Conservation (phyloP, 805 yeast genomes). For the Scheffersomyces lignosus region DNA sequence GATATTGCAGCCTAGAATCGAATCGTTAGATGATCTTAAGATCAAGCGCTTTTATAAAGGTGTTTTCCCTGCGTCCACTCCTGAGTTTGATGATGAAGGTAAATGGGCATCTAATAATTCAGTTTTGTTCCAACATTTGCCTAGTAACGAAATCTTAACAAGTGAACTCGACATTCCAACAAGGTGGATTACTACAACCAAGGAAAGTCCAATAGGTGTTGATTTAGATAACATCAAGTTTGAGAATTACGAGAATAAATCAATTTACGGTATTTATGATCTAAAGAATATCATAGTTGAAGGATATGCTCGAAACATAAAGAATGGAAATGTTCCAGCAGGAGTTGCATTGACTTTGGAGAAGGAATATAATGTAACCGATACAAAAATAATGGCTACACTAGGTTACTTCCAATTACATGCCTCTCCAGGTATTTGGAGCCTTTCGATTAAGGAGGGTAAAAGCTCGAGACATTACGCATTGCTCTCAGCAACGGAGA, state of each 20-base stretch:
- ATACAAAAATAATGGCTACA: conserved; percentile 74
- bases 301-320: conserved; percentile 59
- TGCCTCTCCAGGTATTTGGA: conserved; percentile 71
- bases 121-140: conserved; percentile 47
- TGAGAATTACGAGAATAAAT: conserved; percentile 35
- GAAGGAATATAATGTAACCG: conserved; percentile 27
- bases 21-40: conserved; percentile 37
- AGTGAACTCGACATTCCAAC: conserved; percentile 60
- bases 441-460: conserved; percentile 45
- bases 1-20: conserved; percentile 56
- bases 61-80: conserved; percentile 32
- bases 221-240: conserved; percentile 66
- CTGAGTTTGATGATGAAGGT: conserved; percentile 30
- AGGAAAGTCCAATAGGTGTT: conserved; percentile 34
- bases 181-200: conserved; percentile 65
- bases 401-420: conserved; percentile 83
- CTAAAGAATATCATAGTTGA: conserved; percentile 63
- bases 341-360: conserved; percentile 51
- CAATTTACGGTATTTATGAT: conserved; percentile 47
- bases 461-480: conserved; percentile 12
- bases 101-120: conserved; percentile 14
- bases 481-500: conserved; percentile 40
- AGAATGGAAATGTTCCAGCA: conserved; percentile 40
- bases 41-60: conserved; percentile 62
- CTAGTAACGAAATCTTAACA: conserved; percentile 49